Base-by-base conservation (phyloP, 78 protist species). In the Mantamonas sphyraenae region DNA sequence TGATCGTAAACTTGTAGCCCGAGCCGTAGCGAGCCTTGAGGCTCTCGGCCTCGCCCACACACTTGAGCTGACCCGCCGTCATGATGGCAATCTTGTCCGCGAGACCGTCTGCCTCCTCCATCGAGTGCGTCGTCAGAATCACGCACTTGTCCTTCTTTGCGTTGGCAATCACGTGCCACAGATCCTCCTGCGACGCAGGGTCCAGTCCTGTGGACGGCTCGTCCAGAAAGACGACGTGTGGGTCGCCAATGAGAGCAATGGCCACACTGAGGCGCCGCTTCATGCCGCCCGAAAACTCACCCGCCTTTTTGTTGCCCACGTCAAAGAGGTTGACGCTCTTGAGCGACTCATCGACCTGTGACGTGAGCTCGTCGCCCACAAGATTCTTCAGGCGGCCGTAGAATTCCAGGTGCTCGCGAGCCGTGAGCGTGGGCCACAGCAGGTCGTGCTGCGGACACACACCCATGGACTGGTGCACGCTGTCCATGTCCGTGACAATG, bases 81-180 rank as follows among this genome's bases (percentile, higher is more conserved):
- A 89, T 79, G 63, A 89, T 78, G 53, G 58, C 84, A 50, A 85
- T 69, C 45, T 66, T 40, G 53, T 81, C 91, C n/a, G 81, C 73
- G 42, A 89, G 68, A 24, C 31, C 12, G 64, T 77, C 90, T 4
- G 91, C 93, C 74, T 89, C 93, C 68, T 86, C 91, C 88, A 92
- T 83, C 60, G 82, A 72, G 75, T 94, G 98, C 39, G 97, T 86
- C 39, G 95, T 93, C 59, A 91, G 55, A 28, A 90, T 57, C 42
- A 91, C n/a, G n/a, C n/a, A n/a, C n/a, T n/a, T n/a, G n/a, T n/a
- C n/a, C n/a, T n/a, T n/a, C n/a, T n/a, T n/a, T n/a, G n/a, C n/a
- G n/a, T n/a, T n/a, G n/a, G n/a, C n/a, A n/a, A n/a, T n/a, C n/a
- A n/a, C n/a, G n/a, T n/a, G n/a, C n/a, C n/a, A n/a, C n/a, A n/a